Conservation (phyloP, 75 land plant genomes). For the Sequoia sempervirens region DNA sequence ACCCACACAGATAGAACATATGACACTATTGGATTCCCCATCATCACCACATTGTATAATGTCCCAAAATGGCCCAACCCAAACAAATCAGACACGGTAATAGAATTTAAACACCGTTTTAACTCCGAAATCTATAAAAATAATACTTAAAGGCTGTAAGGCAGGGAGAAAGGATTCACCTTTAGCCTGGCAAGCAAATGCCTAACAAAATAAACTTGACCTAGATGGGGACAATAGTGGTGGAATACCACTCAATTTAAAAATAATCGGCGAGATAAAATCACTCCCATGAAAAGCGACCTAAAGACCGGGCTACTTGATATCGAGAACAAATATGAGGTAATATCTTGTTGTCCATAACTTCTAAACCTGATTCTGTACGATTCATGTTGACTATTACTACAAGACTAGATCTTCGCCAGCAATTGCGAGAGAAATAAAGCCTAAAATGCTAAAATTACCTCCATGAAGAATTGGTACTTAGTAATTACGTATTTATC, state of each 20-base stretch:
- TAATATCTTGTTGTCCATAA: background rate
- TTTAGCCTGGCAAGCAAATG: too few relatives aligned
- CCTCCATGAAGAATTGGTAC: constrained; percentile 7
- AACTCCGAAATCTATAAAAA: too few relatives aligned
- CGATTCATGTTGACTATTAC: background rate
- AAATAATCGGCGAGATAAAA: constrained; percentile 14
- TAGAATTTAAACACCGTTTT: constrained; percentile 20
- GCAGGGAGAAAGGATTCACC: too few relatives aligned
- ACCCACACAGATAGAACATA: constrained; percentile 23
- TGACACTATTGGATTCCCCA: constrained; percentile 32
- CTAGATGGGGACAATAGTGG: too few relatives aligned
- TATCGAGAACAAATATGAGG: constrained; percentile 23
- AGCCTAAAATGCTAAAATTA: background rate
- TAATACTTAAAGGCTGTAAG: too few relatives aligned
- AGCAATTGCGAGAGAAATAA: background rate
- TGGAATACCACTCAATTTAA: too few relatives aligned
- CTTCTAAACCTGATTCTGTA: too few relatives aligned
- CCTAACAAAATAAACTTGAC: too few relatives aligned
- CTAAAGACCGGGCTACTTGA: constrained; percentile 29
- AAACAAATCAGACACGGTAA: constrained; percentile 33
- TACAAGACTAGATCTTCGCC: background rate
- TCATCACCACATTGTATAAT: constrained; percentile 19
- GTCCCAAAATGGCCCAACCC: constrained; percentile 28
- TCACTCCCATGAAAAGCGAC: constrained; percentile 24
- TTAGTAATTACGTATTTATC: background rate